These are phyloP conservation scores for Neostapfia colusana DNA, from an alignment of 176 grass and related monocot species.

Conservation along the genomic window DNA sequence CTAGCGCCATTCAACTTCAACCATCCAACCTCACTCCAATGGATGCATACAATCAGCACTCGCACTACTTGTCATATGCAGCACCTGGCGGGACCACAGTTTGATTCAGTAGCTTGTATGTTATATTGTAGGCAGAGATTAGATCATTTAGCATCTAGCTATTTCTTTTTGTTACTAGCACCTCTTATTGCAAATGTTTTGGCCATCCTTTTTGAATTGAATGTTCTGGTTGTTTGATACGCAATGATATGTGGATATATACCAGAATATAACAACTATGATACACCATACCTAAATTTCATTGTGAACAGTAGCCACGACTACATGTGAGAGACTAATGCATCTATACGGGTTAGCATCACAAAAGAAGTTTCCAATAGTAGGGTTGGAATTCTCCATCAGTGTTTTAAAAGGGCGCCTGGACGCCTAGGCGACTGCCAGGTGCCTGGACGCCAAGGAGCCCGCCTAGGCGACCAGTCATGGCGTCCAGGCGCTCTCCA, in stretches of 20 bases:
- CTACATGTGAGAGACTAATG: neutral
- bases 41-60: neutral
- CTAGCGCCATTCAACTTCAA: neutral
- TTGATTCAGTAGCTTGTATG: neutral
- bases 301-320: neutral
- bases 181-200: neutral
- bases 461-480: too few species aligned
- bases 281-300: neutral
- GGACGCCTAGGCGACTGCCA: too few species aligned
- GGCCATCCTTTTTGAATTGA: neutral
- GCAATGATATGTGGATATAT: neutral
- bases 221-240: neutral
- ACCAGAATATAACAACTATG: neutral
- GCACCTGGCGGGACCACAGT: neutral
- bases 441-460: too few species aligned
- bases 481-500: too few species aligned
- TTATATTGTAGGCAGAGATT: neutral
- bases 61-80: neutral
- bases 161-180: neutral
- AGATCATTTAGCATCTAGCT: neutral
- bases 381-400: conserved; percentile 19
- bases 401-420: too few species aligned
- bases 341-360: conserved; percentile 15
- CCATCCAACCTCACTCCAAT: neutral
- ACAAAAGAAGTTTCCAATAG: conserved; percentile 6